Base-by-base conservation (phyloP, 202 grass and related monocot genomes). In the Cymbopogon flexuosus region DNA sequence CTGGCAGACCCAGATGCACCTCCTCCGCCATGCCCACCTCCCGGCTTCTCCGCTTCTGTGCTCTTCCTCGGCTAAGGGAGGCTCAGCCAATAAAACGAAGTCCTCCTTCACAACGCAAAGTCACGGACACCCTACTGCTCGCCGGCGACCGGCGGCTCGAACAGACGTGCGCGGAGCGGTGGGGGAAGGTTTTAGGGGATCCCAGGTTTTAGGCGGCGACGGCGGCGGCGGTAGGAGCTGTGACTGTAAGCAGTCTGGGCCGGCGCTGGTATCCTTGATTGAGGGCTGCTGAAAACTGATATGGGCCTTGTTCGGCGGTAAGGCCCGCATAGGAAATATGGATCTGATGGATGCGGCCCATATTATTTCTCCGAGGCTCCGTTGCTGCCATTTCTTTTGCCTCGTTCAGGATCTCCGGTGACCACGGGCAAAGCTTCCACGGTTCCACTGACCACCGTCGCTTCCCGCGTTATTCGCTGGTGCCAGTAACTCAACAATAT, bases 1-100 rank as follows among this genome's bases (percentile, higher is more conserved):
- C 96, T 15, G 92, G 96, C 42, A 95, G 70, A 41, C 90, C 96
- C 41, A 98, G 79, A 42, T 91, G 83, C 56, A 85, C 82, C 79
- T 91, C 91, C 14, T 91, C 84, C 47, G 18, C 68, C 88, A 81
- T 92, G 57, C 57, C 52, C 11, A 16, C 49, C 56, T 68, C 64
- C 23, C n/a, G n/a, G n/a, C n/a, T n/a, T n/a, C n/a, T n/a, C 40
- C 21, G 10, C 30, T 9, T 49, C 19, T 9, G 3, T 65, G 57
- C n/a, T 22, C 15, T 46, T 68, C 23, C 31, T 67, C 57, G 3
- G 23, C 29, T 27, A 10, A 68, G 5, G 10, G 5, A 40, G 18
- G 46, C 5, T 78, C 9, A 0, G 6, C 1, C 11, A 35, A 10
- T 7, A 45, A 3, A 46, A 5, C n/a, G 45, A 71, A 2, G n/a